Conservation (phyloP, 768 basidiomycete species). For the Rhodosporidiobolus odoratus region DNA sequence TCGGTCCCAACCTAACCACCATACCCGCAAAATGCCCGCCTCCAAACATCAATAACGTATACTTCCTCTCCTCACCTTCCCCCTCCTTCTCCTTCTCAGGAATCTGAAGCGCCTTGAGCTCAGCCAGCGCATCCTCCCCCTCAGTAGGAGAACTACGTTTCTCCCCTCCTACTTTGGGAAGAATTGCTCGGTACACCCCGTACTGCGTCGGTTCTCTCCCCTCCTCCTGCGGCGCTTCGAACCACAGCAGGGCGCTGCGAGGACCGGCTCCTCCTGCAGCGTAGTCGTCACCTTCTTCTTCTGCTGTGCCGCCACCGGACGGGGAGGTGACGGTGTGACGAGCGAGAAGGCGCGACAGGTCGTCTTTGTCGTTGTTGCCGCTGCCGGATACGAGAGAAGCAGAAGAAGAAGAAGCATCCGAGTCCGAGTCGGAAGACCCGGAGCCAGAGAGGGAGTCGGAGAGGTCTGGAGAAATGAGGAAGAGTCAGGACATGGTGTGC, state of each 20-base stretch:
- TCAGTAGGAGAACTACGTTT: slow-evolving; percentile 37
- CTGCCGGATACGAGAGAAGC: not conserved
- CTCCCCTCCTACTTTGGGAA: slow-evolving; percentile 51
- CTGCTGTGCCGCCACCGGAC: slow-evolving; percentile 46
- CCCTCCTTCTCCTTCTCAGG: slow-evolving; percentile 6
- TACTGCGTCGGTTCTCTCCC: slow-evolving; percentile 62
- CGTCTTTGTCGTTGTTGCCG: not conserved
- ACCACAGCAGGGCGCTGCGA: slow-evolving; percentile 77
- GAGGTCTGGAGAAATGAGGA: slow-evolving; percentile 52
- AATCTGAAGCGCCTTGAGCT: slow-evolving; percentile 63
- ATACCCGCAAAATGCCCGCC: slow-evolving; percentile 98
- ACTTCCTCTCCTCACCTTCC: slow-evolving; percentile 52
- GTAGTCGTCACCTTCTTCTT: slow-evolving; percentile 43
- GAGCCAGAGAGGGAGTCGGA: slow-evolving; percentile 89
- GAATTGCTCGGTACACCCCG: slow-evolving; percentile 74
- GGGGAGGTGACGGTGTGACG: slow-evolving; percentile 56
- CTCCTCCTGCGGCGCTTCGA: slow-evolving; percentile 51
- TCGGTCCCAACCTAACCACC: slow-evolving; percentile 52
- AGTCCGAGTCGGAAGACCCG: slow-evolving; percentile 63
- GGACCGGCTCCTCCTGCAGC: slow-evolving; percentile 49
- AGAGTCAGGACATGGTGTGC: not conserved
- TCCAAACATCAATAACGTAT: slow-evolving; percentile 94
- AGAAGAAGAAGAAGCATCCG: slow-evolving; percentile 46
- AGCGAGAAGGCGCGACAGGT: slow-evolving; percentile 58
- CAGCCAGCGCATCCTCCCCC: slow-evolving; percentile 54